phyloP scores from a whole-genome alignment of 2,329 filamentous ascomycete species.

The Aspergillus sp. region DNA sequence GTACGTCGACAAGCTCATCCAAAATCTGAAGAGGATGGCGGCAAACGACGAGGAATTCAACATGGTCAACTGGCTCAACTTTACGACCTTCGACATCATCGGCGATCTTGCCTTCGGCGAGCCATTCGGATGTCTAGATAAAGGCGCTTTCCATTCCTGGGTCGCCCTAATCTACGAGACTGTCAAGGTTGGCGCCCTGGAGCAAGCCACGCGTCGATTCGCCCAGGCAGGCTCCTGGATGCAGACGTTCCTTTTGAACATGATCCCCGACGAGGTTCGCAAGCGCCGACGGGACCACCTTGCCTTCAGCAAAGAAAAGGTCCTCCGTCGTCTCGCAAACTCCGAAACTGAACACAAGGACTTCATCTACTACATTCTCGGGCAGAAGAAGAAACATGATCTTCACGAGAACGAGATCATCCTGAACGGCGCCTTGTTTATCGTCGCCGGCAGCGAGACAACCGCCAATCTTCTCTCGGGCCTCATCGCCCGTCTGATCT shows the following conservation, averaged over 20 bases:
- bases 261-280: background rate
- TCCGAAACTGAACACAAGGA: background rate
- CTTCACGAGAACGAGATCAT: background rate
- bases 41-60: slow-evolving; percentile 15
- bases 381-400: background rate
- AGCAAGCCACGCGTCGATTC: background rate
- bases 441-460: slow-evolving; percentile 1
- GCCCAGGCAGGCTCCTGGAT: background rate
- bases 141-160: slow-evolving; percentile 36
- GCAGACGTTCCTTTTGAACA: background rate
- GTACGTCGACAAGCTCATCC: slow-evolving; percentile 31
- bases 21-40: background rate
- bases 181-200: background rate
- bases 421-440: background rate
- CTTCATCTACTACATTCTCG: background rate
- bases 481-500: background rate
- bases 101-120: slow-evolving; percentile 42
- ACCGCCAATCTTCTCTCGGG: background rate
- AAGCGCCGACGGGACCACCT: background rate
- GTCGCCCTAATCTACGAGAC: slow-evolving; percentile 29
- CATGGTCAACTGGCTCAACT: slow-evolving; percentile 35
- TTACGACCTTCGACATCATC: slow-evolving; percentile 40
- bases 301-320: background rate
- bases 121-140: slow-evolving; percentile 38
- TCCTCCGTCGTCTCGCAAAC: background rate